Evolutionary conservation across 2,329 filamentous ascomycete species (phyloP).

Genomic region (Intubia oerlemansii): DNA sequence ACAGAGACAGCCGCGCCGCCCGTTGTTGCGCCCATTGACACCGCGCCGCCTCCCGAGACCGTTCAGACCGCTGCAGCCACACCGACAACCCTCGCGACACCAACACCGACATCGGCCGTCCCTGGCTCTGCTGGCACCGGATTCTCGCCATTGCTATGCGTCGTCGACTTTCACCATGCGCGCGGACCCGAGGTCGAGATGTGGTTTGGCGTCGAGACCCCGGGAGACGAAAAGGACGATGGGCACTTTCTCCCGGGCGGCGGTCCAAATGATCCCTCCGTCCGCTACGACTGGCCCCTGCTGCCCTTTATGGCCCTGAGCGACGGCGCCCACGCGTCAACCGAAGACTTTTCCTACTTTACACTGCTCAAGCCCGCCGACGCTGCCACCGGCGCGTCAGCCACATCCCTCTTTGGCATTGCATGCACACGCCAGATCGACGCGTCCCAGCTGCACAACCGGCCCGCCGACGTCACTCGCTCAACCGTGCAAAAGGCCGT

Average conservation of each 20-base stretch:
- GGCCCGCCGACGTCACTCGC: constrained; percentile 77
- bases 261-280: constrained; percentile 65
- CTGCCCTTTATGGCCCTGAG: constrained; percentile 93
- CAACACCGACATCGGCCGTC: too few relatives aligned
- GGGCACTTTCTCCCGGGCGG: too few relatives aligned
- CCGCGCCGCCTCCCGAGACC: too few relatives aligned
- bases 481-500: constrained; percentile 97
- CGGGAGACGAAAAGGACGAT: too few relatives aligned
- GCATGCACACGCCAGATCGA: constrained; percentile 87
- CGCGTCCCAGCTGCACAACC: constrained; percentile 51
- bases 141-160: constrained; percentile 50
- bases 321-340: constrained; percentile 86
- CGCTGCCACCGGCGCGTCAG: neutral
- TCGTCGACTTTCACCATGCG: constrained; percentile 72
- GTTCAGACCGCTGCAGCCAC: too few relatives aligned
- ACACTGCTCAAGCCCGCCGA: constrained; percentile 52
- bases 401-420: constrained; percentile 80
- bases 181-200: constrained; percentile 80
- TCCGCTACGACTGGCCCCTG: constrained; percentile 72
- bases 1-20: too few relatives aligned
- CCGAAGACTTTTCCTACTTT: constrained; percentile 97
- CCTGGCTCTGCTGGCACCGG: too few relatives aligned
- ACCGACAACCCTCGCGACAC: too few relatives aligned
- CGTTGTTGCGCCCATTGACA: too few relatives aligned
- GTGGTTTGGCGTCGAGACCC: constrained; percentile 60